These are phyloP conservation scores for Aspergillus steynii DNA, from an alignment of 495 filamentous ascomycete genomes.

Conservation along the genomic window DNA sequence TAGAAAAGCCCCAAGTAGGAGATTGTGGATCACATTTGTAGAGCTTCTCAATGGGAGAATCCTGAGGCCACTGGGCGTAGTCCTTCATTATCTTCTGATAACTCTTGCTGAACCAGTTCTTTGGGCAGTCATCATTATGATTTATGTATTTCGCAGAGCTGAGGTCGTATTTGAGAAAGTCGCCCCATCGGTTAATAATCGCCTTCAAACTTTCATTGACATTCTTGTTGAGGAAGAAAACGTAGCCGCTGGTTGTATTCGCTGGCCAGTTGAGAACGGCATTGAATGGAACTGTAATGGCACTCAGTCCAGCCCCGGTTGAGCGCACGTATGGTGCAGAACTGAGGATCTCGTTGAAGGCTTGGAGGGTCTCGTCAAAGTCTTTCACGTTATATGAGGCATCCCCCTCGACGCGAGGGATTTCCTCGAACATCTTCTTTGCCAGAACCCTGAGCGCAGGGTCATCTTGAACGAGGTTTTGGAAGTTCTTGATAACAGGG, in stretches of 20 bases:
- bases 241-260: constrained; percentile 3
- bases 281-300: constrained; percentile 2
- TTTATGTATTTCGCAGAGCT: background rate
- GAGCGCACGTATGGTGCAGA: background rate
- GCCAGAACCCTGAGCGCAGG: background rate
- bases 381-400: background rate
- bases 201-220: constrained; percentile 2
- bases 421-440: constrained; percentile 2
- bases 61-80: background rate
- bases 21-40: background rate
- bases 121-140: no score
- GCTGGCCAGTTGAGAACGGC: constrained; percentile 5
- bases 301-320: background rate
- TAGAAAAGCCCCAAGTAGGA: background rate
- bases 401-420: constrained; percentile 3
- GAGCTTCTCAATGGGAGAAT: background rate
- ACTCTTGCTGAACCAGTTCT: background rate
- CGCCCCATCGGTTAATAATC: background rate
- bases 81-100: background rate
- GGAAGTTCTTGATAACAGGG: constrained; percentile 3
- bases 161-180: constrained; percentile 1
- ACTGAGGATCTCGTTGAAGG: constrained; percentile 1
- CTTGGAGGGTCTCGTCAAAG: background rate
- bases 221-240: background rate
- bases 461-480: background rate